Base-by-base conservation (phyloP, 352 stramenopile genomes). In the Globisporangium camurandrum region DNA sequence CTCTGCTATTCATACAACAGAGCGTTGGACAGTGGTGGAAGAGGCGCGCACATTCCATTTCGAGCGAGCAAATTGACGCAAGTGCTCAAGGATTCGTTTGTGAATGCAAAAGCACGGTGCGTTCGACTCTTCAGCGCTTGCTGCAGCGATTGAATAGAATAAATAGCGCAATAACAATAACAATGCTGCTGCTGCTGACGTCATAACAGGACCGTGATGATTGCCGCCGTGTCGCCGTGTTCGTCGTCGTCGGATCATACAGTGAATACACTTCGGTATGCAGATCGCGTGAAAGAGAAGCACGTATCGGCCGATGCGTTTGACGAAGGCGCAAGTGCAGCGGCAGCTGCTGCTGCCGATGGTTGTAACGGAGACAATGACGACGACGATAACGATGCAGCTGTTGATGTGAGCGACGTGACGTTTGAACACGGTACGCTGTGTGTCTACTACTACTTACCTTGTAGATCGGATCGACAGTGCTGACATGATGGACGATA, bases 61-160 rank as follows among this genome's bases (percentile, higher is more conserved):
- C 84, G 96, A 52, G 95, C 88, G 31, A 97, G 85, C 55, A 98
- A 98, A 51, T 77, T 99, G 1, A 99, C 94, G 2, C 94, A 98
- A 75, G 95, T 99, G n/a, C 63, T 99, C 19, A 98, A 98, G 64
- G 95, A 99, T 48, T 97, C 88, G 47, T 98, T 99, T 69, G 85
- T 97, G 20, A 97, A 97, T 28, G 77, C 95, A 23, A 94, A 96
- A 59, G 87, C 90, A 24, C 20, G 53, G n/a, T 26, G 16, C 28
- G 22, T 45, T 12, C 16, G n/a, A 3, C 24, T 17, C 24, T 6
- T 19, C 12, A 4, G 16, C 4, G 6, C 16, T 14, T 16, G n/a
- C n/a, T n/a, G n/a, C n/a, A n/a, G n/a, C n/a, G n/a, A n/a, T n/a
- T n/a, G n/a, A n/a, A n/a, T n/a, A n/a, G n/a, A n/a, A n/a, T n/a